A percentile compares a stretch with the other conserved stretches of the same genome.
phyloP scores from a whole-genome alignment of 2,329 filamentous ascomycete genomes.

The Colletotrichum shisoi region DNA sequence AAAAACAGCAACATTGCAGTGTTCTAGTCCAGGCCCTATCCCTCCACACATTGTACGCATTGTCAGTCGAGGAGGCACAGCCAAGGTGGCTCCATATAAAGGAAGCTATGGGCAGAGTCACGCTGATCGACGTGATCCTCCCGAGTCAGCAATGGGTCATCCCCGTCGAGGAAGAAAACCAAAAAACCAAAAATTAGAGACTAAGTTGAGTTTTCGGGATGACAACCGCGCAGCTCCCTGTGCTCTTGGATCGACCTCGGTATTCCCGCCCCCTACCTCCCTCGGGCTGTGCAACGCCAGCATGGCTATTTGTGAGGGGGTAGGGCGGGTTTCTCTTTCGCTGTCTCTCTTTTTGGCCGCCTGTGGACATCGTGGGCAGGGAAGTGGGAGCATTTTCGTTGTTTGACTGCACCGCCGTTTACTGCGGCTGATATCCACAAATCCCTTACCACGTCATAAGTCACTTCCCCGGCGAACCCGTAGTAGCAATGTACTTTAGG shows the following conservation, averaged over 20 bases:
- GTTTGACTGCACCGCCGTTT: constrained; percentile 14
- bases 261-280: constrained; percentile 15
- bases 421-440: constrained; percentile 16
- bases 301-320: neutral
- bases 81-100: constrained; percentile 15
- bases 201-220: constrained; percentile 18
- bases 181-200: constrained; percentile 21
- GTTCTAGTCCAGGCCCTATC: neutral
- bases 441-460: constrained; percentile 30
- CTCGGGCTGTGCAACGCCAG: neutral
- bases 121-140: constrained; percentile 36
- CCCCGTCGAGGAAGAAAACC: constrained; percentile 12
- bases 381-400: constrained; percentile 19
- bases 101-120: constrained; percentile 1
- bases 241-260: constrained; percentile 16
- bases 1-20: constrained; percentile 7
- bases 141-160: constrained; percentile 35
- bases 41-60: constrained; percentile 35
- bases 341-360: neutral
- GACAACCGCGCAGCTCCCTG: constrained; percentile 4
- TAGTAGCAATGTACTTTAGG: constrained; percentile 27
- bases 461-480: neutral
- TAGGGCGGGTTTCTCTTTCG: too few species aligned
- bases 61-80: constrained; percentile 25
- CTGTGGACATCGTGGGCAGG: neutral